Base-by-base conservation (phyloP, 768 basidiomycete genomes). In the Lenzites betulinus region DNA sequence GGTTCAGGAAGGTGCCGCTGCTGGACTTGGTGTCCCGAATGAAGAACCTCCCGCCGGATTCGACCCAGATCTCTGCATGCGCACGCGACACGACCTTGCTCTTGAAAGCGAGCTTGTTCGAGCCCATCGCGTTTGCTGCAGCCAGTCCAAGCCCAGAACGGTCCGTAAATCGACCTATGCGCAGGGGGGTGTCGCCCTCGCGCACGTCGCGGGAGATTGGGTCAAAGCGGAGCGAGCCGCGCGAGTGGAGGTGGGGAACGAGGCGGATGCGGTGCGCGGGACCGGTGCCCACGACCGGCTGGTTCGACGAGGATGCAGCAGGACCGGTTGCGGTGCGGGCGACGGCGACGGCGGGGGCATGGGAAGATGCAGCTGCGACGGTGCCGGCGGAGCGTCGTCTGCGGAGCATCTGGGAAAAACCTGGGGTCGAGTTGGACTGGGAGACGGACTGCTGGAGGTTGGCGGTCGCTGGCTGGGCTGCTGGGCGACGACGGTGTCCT, bases 81-180 rank as follows among this genome's bases (percentile, higher is more conserved):
- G 90, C 87, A 39, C 96, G 82, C 41, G 90, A 92, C 68, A 98
- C 95, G 73, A 98, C 96, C 75, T 98, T 98, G 73, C 84, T 87
- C 76, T 92, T 90, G 83, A 98, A 98, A 0, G 94, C 95, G 49
- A 98, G 87, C 71, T 95, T 94, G 75, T 87, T 88, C 36, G 89
- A 84, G 48, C 84, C 86, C 35, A 85, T 75, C 23, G 90, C 83
- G 67, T 88, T 86, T 63, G 86, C 83, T 16, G 85, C 84, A 18
- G 84, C 80, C 55, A 87, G 75, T 22, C 84, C 87, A 9, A 86
- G 73, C 16, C 87, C 89, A 7, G 87, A 85, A 55, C 88, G 83
- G 71, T 98, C 96, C 1, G 94, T 98, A 82, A 96, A 98, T 42
- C 96, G 85, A 3, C 96, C 96, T 63, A 98, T 93, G 62, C 93